Evolutionary conservation across 768 basidiomycete species (phyloP), one percentile per base, ranked within the genome.

Genomic region (Clavulina sp.): DNA sequence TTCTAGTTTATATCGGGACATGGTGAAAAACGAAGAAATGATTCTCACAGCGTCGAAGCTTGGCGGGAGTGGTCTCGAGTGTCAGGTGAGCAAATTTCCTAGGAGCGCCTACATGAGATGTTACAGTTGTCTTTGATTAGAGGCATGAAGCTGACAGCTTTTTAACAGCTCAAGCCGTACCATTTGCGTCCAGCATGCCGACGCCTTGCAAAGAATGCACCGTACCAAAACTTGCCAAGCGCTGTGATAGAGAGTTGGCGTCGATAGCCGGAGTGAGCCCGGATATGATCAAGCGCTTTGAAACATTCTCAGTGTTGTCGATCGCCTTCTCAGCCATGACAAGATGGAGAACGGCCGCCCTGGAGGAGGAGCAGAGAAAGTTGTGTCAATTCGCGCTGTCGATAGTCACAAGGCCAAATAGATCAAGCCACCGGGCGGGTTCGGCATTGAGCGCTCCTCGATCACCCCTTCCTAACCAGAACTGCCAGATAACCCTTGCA

Each of bases 41-140:
- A 18, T 28, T 64, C 76, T 53, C 58, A 85, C 85, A 88, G 69
- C 71, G 75, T 5, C 76, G 66, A 3, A 88, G 61, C 52, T 79
- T 73, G 24, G 66, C 66, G 40, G 70, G 64, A 1, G 76, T 78
- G 2, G 76, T 76, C 61, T 81, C 77, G 13, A 89, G 64, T 2
- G 82, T 84, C 19, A 81, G 72, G 64, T 77, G 84, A 1, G 72
- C 86, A 60, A 81, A 89, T 60, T 75, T 80, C 60, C 77, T 68
- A 2, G 76, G 78, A 56, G 75, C 69, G 5, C 59, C 59, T 60
- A 19, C 13, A 34, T 33, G 18, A 18, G 24, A 30, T 16, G 31
- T 7, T 9, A 18, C 9, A 18, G 32, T 30, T 4, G 21, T 50
- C 24, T 16, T 19, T 23, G 44, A 5, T 13, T 2, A 24, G 46